Conservation (phyloP, 805 yeast species). For the Cyberlindnera subsufficiens region DNA sequence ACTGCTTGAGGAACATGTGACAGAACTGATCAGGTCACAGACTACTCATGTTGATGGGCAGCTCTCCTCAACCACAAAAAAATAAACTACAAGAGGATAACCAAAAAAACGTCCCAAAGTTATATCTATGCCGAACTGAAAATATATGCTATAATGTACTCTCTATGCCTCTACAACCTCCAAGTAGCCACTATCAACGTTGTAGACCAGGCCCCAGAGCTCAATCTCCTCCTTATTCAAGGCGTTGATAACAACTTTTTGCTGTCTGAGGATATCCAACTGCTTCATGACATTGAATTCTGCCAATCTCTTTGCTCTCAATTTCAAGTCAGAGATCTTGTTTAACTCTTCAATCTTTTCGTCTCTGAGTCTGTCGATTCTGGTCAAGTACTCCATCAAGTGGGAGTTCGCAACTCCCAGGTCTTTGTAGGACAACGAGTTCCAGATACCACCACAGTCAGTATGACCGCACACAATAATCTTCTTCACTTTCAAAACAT, state of each 20-base stretch:
- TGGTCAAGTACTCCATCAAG: slow-evolving; percentile 43
- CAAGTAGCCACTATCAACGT: slow-evolving; percentile 71
- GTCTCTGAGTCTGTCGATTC: slow-evolving; percentile 63
- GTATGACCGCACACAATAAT: slow-evolving; percentile 90
- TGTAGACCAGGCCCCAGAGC: slow-evolving; percentile 80
- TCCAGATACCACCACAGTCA: slow-evolving; percentile 91
- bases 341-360: slow-evolving; percentile 46
- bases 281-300: slow-evolving; percentile 75
- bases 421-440: slow-evolving; percentile 59
- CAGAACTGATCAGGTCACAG: too few relatives aligned
- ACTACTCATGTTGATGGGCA: too few relatives aligned
- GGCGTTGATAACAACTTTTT: slow-evolving; percentile 58
- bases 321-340: slow-evolving; percentile 42
- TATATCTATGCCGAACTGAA: too few relatives aligned
- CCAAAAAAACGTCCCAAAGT: too few relatives aligned
- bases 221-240: slow-evolving; percentile 56
- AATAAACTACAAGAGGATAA: too few relatives aligned
- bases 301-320: slow-evolving; percentile 55
- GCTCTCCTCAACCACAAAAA: too few relatives aligned
- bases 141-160: too few relatives aligned
- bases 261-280: slow-evolving; percentile 54
- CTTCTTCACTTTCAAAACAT: slow-evolving; percentile 73
- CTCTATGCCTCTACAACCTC: slow-evolving; percentile 30
- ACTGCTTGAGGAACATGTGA: too few relatives aligned
- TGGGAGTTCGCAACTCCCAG: slow-evolving; percentile 50